phyloP scores from a whole-genome alignment of 768 basidiomycete genomes.

The Strobilomyces echinocephalus region DNA sequence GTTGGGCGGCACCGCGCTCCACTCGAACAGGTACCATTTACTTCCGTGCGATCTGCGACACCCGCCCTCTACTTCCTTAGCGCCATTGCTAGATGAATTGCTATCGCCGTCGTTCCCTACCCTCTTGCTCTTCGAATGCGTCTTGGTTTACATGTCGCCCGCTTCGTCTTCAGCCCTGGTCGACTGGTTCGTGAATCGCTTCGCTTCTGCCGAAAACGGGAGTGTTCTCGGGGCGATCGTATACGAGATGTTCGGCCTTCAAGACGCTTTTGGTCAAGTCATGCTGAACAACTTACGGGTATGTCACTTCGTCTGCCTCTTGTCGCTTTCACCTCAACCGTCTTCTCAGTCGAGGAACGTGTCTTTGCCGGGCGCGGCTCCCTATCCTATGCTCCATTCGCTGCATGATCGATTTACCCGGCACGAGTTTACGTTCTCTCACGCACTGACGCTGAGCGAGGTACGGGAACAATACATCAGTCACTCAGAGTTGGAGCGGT shows the following conservation, averaged over 20 bases:
- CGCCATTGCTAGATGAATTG: slow-evolving; percentile 30
- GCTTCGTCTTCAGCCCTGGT: slow-evolving; percentile 54
- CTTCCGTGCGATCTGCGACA: slow-evolving; percentile 73
- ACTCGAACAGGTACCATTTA: slow-evolving; percentile 40
- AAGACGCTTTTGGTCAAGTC: slow-evolving; percentile 86
- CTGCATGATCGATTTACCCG: slow-evolving; percentile 54
- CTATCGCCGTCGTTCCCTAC: slow-evolving; percentile 67
- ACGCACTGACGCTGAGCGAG: slow-evolving; percentile 6
- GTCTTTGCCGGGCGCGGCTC: slow-evolving; percentile 63
- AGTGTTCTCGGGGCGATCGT: slow-evolving; percentile 52
- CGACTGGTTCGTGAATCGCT: slow-evolving; percentile 66
- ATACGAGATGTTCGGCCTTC: slow-evolving; percentile 87
- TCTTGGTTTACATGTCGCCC: slow-evolving; percentile 81
- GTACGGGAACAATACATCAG: slow-evolving; percentile 43
- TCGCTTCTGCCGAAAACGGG: slow-evolving; percentile 20
- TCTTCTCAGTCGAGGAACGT: slow-evolving; percentile 60
- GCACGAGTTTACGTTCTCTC: slow-evolving; percentile 44
- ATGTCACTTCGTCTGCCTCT: slow-evolving; percentile 31
- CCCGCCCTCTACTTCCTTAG: slow-evolving; percentile 47
- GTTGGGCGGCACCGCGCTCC: slow-evolving; percentile 35
- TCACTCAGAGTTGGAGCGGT: slow-evolving; percentile 51
- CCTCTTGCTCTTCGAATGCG: slow-evolving; percentile 84
- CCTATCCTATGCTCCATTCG: slow-evolving; percentile 53
- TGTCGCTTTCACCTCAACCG: neutral
- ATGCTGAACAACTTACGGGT: slow-evolving; percentile 89